Base-by-base conservation (phyloP, 345 rosid species). In the Orychophragmus violaceus region DNA sequence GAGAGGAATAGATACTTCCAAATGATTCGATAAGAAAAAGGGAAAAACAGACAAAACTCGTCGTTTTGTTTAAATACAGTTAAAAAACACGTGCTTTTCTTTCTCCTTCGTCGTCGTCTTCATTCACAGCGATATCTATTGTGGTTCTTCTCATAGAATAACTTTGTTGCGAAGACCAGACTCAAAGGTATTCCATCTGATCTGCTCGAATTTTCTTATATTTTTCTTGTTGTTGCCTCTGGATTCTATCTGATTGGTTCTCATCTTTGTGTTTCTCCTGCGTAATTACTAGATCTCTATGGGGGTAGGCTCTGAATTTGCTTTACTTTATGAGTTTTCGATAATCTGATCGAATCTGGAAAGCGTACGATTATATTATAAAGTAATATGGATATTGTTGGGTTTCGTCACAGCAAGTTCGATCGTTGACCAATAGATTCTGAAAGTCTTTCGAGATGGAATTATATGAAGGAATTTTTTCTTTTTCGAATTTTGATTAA, bases 131-230 rank as follows among this genome's bases (percentile, higher is more conserved):
- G 48, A 39, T 59, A 59, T 61, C 22, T 8, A 45, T 62, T 45
- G 64, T 18, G 41, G 28, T 46, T 28, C 66, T n/a, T 46, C 29
- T 25, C n/a, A n/a, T n/a, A n/a, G n/a, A n/a, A n/a, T n/a, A n/a
- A n/a, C n/a, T 44, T 62, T 5, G 42, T 70, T 41, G 30, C 22
- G 23, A 50, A 59, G 74, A 69, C 63, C 46, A 39, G 51, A 37
- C 39, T 44, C 69, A 33, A 45, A 46, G 76, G 70, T 56, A 56
- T 28, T 18, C 27, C 10, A 8, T 57, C 59, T 64, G 70, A 64
- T 72, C 76, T 72, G 28, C 42, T 45, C n/a, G n/a, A n/a, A 0
- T 50, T 19, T n/a, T 36, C 35, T 11, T 33, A n/a, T n/a, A n/a
- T n/a, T n/a, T n/a, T n/a, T n/a, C n/a, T n/a, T n/a, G n/a, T 11